Percentiles rank a stretch among this genome's conserved stretches.
Conservation (phyloP, 2,329 filamentous ascomycete genomes). For the Trichoderma sp. region DNA sequence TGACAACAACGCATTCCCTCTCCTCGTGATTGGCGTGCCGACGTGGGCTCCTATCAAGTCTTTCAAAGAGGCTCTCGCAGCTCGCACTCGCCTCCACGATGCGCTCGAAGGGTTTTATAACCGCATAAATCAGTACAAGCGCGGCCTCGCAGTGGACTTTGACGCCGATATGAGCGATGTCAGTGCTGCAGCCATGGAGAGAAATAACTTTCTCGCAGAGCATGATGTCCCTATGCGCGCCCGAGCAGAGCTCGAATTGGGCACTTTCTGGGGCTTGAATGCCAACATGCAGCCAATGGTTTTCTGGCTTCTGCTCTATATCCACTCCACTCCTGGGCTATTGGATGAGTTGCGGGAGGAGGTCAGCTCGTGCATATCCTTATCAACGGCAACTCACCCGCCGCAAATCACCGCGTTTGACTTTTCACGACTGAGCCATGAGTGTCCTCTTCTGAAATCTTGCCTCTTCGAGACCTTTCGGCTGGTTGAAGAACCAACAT, state of each 20-base stretch:
- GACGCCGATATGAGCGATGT: conserved; percentile 24
- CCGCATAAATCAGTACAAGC: neutral
- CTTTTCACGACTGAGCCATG: neutral
- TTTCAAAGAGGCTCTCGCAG: conserved; percentile 24
- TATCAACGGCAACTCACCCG: neutral
- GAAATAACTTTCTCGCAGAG: conserved; percentile 23
- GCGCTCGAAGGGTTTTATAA: neutral
- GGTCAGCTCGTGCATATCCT: conserved; percentile 13
- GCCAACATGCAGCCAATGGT: conserved; percentile 26
- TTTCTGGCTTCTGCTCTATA: conserved; percentile 26
- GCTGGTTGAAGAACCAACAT: conserved; percentile 24
- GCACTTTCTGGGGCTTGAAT: conserved; percentile 25
- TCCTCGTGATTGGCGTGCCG: conserved; percentile 26
- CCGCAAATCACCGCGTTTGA: conserved; percentile 17
- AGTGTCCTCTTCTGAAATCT: conserved; percentile 27
- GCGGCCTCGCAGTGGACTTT: conserved; percentile 18
- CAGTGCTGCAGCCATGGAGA: conserved; percentile 20
- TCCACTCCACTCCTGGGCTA: conserved; percentile 23
- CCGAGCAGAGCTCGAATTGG: conserved; percentile 4
- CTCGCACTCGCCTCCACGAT: conserved; percentile 22
- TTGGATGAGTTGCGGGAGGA: conserved; percentile 23
- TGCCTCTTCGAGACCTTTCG: conserved; percentile 27
- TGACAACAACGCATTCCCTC: conserved; percentile 25
- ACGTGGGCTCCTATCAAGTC: conserved; percentile 24
- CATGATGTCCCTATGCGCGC: conserved; percentile 12